These are phyloP conservation scores for Nothophytophthora sp. DNA, from an alignment of 352 stramenopile genomes.

Conservation along the genomic window DNA sequence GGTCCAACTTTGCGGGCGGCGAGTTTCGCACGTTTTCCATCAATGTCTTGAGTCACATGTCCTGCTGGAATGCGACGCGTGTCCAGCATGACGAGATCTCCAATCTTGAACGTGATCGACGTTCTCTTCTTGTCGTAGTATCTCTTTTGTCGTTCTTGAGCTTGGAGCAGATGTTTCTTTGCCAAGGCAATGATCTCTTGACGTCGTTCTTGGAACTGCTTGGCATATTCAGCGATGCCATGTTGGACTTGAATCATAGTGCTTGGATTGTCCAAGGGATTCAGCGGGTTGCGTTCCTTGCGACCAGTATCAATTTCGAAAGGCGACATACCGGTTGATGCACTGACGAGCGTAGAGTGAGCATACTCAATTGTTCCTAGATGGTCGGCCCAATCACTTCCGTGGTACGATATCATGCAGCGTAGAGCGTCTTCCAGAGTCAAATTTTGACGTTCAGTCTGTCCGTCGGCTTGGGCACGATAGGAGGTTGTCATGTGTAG, in stretches of 20 bases:
- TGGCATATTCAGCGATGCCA: slow-evolving; percentile 12
- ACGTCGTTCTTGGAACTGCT: slow-evolving; percentile 7
- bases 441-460: slow-evolving; percentile 12
- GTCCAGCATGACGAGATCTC: slow-evolving; percentile 14
- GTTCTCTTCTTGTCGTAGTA: slow-evolving; percentile 15
- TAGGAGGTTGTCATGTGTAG: slow-evolving; percentile 17
- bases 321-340: slow-evolving; percentile 5
- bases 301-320: slow-evolving; percentile 18
- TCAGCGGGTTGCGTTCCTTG: slow-evolving; percentile 1
- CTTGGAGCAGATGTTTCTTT: slow-evolving; percentile 5
- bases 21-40: slow-evolving; percentile 7
- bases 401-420: slow-evolving; percentile 14
- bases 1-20: slow-evolving; percentile 6
- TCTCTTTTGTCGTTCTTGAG: slow-evolving; percentile 17
- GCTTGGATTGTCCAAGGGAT: neutral
- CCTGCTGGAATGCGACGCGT: slow-evolving; percentile 6
- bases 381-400: slow-evolving; percentile 8
- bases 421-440: slow-evolving; percentile 13
- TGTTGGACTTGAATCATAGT: slow-evolving; percentile 7
- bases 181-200: slow-evolving; percentile 8
- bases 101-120: slow-evolving; percentile 14
- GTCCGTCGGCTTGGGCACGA: slow-evolving; percentile 14
- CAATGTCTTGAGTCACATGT: slow-evolving; percentile 8
- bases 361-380: slow-evolving; percentile 17
- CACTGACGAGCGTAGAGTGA: slow-evolving; percentile 9